Base-by-base conservation (phyloP, 2,329 filamentous ascomycete species). In the Zalaria sp. region DNA sequence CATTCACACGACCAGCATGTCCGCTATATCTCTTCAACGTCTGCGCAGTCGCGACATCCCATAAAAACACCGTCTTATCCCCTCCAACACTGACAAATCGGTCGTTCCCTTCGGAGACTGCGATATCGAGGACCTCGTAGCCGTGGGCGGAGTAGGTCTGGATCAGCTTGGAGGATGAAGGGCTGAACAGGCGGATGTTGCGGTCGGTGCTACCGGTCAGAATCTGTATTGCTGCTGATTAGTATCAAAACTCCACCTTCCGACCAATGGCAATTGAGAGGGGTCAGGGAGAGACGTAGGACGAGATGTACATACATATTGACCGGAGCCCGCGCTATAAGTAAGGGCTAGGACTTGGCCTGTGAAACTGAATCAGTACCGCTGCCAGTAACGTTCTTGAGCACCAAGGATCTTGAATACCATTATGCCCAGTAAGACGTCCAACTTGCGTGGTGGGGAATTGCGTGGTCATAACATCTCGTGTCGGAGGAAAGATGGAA, bases 61-160 rank as follows among this genome's bases (percentile, higher is more conserved):
- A 96, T 4, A 95, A 71, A 57, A 95, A 95, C 0, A 94, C 86
- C 46, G 75, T 72, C 52, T 89, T 83, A 65, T 98, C 91, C 45
- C 91, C 91, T 50, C 91, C 91, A 1, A 77, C 75, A n/a, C 81
- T 88, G 6, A 79, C 81, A 60, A 98, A 95, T 35, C 77, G 77
- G 49, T 85, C 75, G 62, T 98, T 98, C 64, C 86, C 81, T 25
- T 67, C 56, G 11, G 67, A 60, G 39, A 95, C 81, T 40, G 75
- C 70, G 34, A 98, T 71, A 50, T 84, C 83, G 46, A 95, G 79
- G 5, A 98, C 82, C 52, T 88, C 83, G 66, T 98, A 94, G 50
- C 86, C 88, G 63, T 98, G 91, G 2, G 83, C 85, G 31, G 79
- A 68, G 65, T 94, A 98, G 31, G 78, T 83, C 63, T 95, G 88